Evolutionary conservation across 176 grass and related monocot genomes (phyloP).

Genomic region (Avena atlantica): DNA sequence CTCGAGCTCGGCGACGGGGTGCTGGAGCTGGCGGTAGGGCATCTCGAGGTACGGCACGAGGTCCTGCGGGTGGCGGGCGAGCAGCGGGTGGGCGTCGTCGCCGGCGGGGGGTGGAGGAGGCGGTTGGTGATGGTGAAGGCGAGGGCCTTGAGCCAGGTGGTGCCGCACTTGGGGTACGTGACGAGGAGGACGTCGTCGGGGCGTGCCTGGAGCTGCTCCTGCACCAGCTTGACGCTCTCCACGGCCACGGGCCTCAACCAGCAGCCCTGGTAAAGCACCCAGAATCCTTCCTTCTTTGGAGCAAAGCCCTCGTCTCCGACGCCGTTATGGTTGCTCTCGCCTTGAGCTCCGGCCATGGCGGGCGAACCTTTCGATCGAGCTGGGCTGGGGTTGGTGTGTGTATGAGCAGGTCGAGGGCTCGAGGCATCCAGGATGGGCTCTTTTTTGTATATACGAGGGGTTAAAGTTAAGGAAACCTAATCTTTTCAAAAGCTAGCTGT

Average conservation of each 20-base stretch:
- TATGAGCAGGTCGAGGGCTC: not conserved
- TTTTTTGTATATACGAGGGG: too few relatives aligned
- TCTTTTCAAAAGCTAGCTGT: too few relatives aligned
- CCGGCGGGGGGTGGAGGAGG: not conserved
- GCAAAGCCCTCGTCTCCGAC: not conserved
- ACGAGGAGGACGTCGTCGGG: conserved; percentile 32
- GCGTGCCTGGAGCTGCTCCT: conserved; percentile 21
- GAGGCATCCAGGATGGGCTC: too few relatives aligned
- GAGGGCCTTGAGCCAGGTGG: conserved; percentile 44
- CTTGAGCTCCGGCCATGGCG: not conserved
- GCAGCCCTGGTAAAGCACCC: not conserved
- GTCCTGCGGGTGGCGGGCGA: not conserved
- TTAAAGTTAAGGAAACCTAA: too few relatives aligned
- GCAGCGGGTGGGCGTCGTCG: not conserved
- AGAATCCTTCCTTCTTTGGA: not conserved
- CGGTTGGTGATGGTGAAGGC: conserved; percentile 33
- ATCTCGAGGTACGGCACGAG: conserved; percentile 5
- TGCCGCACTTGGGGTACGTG: conserved; percentile 31
- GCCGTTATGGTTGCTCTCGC: not conserved
- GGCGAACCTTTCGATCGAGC: not conserved
- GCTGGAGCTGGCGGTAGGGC: conserved; percentile 15
- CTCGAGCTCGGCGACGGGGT: not conserved
- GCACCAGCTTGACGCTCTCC: not conserved
- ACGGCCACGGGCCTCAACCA: not conserved
- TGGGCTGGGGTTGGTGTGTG: not conserved